Evolutionary conservation across 768 basidiomycete genomes (phyloP), one percentile per base, ranked within the genome.

Genomic region (Lentinus tigrinus): DNA sequence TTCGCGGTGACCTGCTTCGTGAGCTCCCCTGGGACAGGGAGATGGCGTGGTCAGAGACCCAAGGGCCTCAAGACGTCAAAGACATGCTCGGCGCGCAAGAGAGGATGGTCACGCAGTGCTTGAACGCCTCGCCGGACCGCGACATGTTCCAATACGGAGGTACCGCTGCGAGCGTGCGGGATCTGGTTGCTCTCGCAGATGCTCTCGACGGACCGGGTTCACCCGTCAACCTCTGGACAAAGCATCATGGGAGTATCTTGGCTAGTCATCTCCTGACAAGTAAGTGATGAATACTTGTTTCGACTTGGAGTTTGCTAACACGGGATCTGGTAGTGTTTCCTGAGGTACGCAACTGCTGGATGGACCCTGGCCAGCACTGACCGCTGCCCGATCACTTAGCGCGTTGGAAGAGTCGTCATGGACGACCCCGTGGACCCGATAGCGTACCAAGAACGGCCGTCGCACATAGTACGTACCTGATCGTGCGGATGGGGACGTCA

Each of bases 151-250:
- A 21, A 4, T 47, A 47, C 44, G 51, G 38, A 24, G 51, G 51
- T 42, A 39, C 51, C 13, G 40, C 51, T 13, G 51, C 51, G 37
- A 52, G 31, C 31, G 51, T 23, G 21, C 31, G 51, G 17, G 51
- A 52, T 27, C 24, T 52, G 34, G 36, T 38, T 34, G 51, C 51
- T 9, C 34, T 52, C 11, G 51, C 37, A 9, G 51, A 52, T 14
- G 23, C 37, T 6, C 36, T 67, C 44, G 27, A 66, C 31, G 38
- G 58, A 50, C 44, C 44, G 8, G 44, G 26, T 9, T 24, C 44
- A 5, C 23, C 44, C 0, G 3, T 47, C 9, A 24, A 27, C 23
- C 24, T 47, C 44, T 47, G 44, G 44, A 23, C 19, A 3, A 23
- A 10, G 4, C 21, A 26, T 8, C 23, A 47, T 11, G 44, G 44